Evolutionary conservation across 2,329 filamentous ascomycete species (phyloP).

Genomic region (Fusarium chlamydosporum): DNA sequence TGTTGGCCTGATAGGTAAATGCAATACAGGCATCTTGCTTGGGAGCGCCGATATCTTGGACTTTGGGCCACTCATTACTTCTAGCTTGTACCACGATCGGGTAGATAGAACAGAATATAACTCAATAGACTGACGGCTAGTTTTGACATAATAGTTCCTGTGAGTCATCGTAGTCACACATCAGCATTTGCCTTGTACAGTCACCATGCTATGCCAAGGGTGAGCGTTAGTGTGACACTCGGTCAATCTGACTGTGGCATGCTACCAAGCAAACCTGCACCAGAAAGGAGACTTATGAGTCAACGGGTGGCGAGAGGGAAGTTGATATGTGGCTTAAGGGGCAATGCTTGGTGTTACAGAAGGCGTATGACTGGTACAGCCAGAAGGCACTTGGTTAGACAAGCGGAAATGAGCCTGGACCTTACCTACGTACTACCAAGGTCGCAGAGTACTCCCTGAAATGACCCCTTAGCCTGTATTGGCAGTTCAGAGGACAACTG

Average conservation of each 20-base stretch:
- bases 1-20: no score
- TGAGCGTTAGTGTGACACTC: neutral
- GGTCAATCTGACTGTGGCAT: neutral
- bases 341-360: neutral
- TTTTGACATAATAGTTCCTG: neutral
- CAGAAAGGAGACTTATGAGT: neutral
- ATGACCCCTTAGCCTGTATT: neutral
- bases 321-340: no score
- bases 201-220: neutral
- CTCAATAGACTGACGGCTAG: neutral
- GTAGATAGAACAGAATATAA: neutral
- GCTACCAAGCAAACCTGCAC: neutral
- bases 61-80: no score
- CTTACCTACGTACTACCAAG: no score
- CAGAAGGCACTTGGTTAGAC: no score
- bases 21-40: no score
- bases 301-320: neutral
- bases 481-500: rapidly evolving
- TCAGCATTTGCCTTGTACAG: neutral
- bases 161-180: neutral
- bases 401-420: neutral
- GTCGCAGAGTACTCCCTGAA: no score
- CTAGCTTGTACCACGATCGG: neutral
- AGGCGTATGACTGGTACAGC: neutral
- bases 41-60: no score